Evolutionary conservation across 495 filamentous ascomycete genomes (phyloP).

Genomic region (Astrothelium macrocarpum): DNA sequence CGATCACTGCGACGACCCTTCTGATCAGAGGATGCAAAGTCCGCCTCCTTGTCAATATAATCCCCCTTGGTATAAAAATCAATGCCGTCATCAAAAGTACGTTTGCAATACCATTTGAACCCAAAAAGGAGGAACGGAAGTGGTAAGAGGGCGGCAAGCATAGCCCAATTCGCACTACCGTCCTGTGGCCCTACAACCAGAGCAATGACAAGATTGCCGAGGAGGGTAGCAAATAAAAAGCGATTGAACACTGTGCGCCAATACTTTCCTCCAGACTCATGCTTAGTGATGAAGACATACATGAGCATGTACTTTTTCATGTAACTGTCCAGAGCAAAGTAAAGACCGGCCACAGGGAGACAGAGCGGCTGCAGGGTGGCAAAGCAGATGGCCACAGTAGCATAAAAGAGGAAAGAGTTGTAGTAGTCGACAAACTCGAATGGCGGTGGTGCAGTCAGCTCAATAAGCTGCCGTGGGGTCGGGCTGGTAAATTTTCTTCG

Average conservation of each 20-base stretch:
- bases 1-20: conserved; percentile 51
- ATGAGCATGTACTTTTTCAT: conserved; percentile 92
- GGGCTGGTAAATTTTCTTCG: conserved; percentile 73
- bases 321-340: conserved; percentile 77
- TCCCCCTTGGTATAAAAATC: conserved; percentile 62
- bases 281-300: conserved; percentile 90
- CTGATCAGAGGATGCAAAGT: conserved; percentile 37
- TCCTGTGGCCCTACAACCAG: conserved; percentile 31
- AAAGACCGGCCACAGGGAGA: conserved; percentile 80
- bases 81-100: conserved; percentile 64
- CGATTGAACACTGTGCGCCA: conserved; percentile 91
- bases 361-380: conserved; percentile 80
- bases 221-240: conserved; percentile 68
- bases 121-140: conserved; percentile 68
- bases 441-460: conserved; percentile 80
- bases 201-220: conserved; percentile 71
- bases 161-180: conserved; percentile 38
- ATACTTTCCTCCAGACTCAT: conserved; percentile 86
- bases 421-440: conserved; percentile 97
- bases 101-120: conserved; percentile 81
- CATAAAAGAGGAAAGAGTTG: conserved; percentile 91
- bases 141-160: conserved; percentile 60
- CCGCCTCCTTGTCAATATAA: conserved; percentile 47
- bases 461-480: conserved; percentile 86
- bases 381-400: conserved; percentile 81